Percentiles rank a stretch among this genome's conserved stretches.
These are phyloP conservation scores for Rhizopus stolonifer DNA, from an alignment of 371 early-diverging fungal species.

Conservation along the genomic window DNA sequence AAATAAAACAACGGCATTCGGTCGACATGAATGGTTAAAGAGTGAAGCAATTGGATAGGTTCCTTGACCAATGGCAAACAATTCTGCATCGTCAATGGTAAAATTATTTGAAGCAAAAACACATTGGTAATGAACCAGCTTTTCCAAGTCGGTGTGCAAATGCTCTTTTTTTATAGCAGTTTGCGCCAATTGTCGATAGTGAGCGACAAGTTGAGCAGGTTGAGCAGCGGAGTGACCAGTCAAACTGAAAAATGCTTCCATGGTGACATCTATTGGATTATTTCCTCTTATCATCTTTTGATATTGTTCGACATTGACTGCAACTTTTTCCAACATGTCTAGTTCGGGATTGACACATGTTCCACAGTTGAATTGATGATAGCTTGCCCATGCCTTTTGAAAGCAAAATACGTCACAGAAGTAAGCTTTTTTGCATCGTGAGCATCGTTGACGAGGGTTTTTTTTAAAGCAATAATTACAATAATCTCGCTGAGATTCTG, in stretches of 20 bases:
- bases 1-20: slow-evolving; percentile 73
- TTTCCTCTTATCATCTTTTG: slow-evolving; percentile 12
- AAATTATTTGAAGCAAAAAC: slow-evolving; percentile 82
- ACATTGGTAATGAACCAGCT: slow-evolving; percentile 53
- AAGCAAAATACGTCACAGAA: slow-evolving; percentile 49
- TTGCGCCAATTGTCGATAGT: slow-evolving; percentile 18
- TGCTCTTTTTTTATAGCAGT: slow-evolving; percentile 23
- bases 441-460: slow-evolving; percentile 42
- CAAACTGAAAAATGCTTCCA: slow-evolving; percentile 46
- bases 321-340: slow-evolving; percentile 47
- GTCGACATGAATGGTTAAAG: slow-evolving; percentile 87
- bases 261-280: slow-evolving; percentile 39
- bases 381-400: slow-evolving; percentile 48
- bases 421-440: slow-evolving; percentile 47
- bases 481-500: slow-evolving; percentile 29
- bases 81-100: slow-evolving; percentile 60
- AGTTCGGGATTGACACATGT: slow-evolving; percentile 22
- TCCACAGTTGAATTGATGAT: slow-evolving; percentile 47
- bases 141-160: slow-evolving; percentile 15
- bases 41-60: slow-evolving; percentile 77
- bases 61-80: slow-evolving; percentile 74
- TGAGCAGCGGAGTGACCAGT: slow-evolving; percentile 38
- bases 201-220: slow-evolving; percentile 13
- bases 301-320: slow-evolving; percentile 34
- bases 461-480: slow-evolving; percentile 50